phyloP scores from a whole-genome alignment of 768 basidiomycete genomes.

The Podaxis sp. region DNA sequence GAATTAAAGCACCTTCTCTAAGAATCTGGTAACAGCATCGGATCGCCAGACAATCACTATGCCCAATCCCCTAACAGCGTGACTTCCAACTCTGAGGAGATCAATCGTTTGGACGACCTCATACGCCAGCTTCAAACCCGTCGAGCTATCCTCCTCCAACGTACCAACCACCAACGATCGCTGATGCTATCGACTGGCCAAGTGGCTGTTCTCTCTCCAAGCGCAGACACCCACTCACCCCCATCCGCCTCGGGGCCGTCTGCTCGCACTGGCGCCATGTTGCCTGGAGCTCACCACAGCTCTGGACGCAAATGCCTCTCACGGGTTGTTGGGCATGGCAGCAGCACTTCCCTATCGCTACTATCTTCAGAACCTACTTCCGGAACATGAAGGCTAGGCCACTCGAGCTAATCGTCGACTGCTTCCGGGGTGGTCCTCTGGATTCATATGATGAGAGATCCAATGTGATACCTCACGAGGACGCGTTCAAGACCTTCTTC shows the following conservation, averaged over 20 bases:
- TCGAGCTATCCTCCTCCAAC: background rate
- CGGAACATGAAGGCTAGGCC: background rate
- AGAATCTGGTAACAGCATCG: background rate
- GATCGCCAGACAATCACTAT: background rate
- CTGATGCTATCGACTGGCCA: background rate
- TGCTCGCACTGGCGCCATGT: background rate
- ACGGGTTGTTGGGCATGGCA: background rate
- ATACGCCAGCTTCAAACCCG: background rate
- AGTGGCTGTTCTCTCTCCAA: background rate
- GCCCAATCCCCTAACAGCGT: background rate
- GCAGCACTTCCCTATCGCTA: background rate
- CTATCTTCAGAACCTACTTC: background rate
- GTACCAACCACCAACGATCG: background rate
- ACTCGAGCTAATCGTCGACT: background rate
- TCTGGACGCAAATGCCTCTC: background rate
- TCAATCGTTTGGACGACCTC: background rate
- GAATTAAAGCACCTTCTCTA: background rate
- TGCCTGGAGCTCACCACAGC: background rate
- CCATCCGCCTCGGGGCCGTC: background rate
- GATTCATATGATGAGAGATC: background rate
- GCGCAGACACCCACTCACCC: background rate
- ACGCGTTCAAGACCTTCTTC: conserved; percentile 1
- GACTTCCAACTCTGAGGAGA: background rate
- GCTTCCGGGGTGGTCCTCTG: background rate
- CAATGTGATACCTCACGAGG: background rate